Percentiles rank a stretch among this genome's conserved stretches.
phyloP scores from a whole-genome alignment of 768 basidiomycete species.

The Psilocybe azurescens region DNA sequence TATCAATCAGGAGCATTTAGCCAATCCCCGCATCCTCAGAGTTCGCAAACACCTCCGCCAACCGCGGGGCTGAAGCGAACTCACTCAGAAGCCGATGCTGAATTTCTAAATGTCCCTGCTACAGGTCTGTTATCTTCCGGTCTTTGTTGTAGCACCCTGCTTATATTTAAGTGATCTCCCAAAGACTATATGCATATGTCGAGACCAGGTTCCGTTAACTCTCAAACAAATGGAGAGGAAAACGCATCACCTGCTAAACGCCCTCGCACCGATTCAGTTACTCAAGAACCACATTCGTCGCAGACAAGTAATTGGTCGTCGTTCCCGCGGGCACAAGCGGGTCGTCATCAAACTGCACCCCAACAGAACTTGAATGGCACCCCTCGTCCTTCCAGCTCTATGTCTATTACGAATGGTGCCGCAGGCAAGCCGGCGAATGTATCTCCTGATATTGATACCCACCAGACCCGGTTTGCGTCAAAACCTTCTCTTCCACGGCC shows the following conservation, averaged over 20 bases:
- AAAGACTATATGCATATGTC: slow-evolving; percentile 51
- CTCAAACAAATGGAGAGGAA: slow-evolving; percentile 59
- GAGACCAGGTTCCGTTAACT: slow-evolving; percentile 55
- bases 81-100: slow-evolving; percentile 63
- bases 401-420: slow-evolving; percentile 45
- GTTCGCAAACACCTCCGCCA: slow-evolving; percentile 58
- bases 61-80: slow-evolving; percentile 49
- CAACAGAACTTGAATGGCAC: slow-evolving; percentile 46
- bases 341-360: slow-evolving; percentile 27
- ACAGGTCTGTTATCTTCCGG: slow-evolving; percentile 21
- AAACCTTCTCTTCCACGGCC: slow-evolving; percentile 60
- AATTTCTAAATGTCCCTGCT: slow-evolving; percentile 30
- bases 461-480: slow-evolving; percentile 67
- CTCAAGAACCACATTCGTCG: slow-evolving; percentile 33
- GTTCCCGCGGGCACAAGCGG: slow-evolving; percentile 35
- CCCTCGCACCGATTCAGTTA: slow-evolving; percentile 55
- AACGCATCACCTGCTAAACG: slow-evolving; percentile 78
- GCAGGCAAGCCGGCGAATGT: slow-evolving; percentile 40
- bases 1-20: slow-evolving; percentile 49
- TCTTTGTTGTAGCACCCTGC: background rate
- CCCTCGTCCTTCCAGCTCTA: slow-evolving; percentile 52
- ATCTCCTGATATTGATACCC: slow-evolving; percentile 47
- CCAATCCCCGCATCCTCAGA: slow-evolving; percentile 50
- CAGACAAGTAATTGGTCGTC: slow-evolving; percentile 40
- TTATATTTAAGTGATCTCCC: background rate